Conservation (phyloP, 139 green algal genomes). For the Chlorella sp. region DNA sequence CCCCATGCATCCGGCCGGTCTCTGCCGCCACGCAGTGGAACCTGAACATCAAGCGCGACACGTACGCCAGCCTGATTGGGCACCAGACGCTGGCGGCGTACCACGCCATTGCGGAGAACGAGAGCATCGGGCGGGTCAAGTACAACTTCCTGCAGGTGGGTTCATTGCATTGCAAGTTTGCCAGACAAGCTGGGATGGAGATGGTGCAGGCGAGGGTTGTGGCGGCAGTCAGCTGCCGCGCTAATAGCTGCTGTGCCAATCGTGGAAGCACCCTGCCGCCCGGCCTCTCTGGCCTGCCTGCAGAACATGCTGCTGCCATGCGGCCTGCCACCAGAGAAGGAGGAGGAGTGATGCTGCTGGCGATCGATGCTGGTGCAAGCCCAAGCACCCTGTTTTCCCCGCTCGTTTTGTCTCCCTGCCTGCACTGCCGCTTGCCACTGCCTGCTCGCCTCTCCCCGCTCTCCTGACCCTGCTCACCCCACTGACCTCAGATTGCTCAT, state of each 20-base stretch:
- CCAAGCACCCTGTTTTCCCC: too few relatives aligned
- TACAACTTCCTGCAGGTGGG: constrained; percentile 80
- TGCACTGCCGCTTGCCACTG: neutral
- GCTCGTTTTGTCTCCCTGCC: neutral
- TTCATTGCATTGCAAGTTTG: too few relatives aligned
- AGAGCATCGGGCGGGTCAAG: constrained; percentile 90
- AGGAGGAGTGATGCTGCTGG: constrained; percentile 55
- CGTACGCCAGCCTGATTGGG: constrained; percentile 94
- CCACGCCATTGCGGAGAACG: constrained; percentile 95
- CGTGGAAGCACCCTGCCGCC: neutral
- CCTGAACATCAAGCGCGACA: constrained; percentile 98
- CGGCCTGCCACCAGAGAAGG: constrained; percentile 82
- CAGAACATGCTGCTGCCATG: constrained; percentile 95
- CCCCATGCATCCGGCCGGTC: constrained; percentile 77
- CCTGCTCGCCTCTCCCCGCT: too few relatives aligned
- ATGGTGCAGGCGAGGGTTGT: too few relatives aligned
- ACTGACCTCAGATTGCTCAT: too few relatives aligned
- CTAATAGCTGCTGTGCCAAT: neutral
- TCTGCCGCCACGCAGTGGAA: constrained; percentile 88
- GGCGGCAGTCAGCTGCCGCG: too few relatives aligned
- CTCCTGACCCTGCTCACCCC: too few relatives aligned
- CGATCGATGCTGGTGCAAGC: neutral
- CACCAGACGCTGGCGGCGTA: constrained; percentile 92
- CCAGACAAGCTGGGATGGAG: too few relatives aligned
- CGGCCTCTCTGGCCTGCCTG: constrained; percentile 25